phyloP scores from a whole-genome alignment of 1,284 basidiomycete genomes.

The Amylostereum areolatum region DNA sequence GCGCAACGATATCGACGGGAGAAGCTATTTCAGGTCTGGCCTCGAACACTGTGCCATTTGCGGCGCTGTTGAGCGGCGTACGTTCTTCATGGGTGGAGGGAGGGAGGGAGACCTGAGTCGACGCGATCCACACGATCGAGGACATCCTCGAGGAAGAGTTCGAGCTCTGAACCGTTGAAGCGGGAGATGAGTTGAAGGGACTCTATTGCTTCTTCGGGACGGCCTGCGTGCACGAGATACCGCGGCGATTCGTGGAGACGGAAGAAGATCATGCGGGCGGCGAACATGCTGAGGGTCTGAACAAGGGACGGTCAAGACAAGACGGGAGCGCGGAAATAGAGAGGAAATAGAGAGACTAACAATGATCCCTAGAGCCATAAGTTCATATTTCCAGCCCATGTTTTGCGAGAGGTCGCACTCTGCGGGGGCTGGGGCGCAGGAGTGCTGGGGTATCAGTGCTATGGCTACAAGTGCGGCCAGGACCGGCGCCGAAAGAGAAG shows the following conservation, averaged over 20 bases:
- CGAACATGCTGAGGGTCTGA: constrained; percentile 84
- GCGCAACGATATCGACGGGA: not conserved
- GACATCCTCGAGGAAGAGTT: constrained; percentile 69
- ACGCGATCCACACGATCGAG: not conserved
- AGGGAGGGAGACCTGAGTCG: not conserved
- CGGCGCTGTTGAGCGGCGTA: not conserved
- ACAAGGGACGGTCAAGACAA: constrained; percentile 3
- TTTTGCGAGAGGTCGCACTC: constrained; percentile 71
- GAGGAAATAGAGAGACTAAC: constrained; percentile 34
- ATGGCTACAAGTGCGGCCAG: constrained; percentile 77
- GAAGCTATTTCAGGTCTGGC: constrained; percentile 4
- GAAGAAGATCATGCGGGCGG: constrained; percentile 85
- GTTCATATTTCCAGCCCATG: constrained; percentile 82
- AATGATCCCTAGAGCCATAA: constrained; percentile 66
- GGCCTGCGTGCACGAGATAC: constrained; percentile 81
- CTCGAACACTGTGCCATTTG: constrained; percentile 12
- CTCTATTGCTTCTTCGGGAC: constrained; percentile 76
- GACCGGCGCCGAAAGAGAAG: constrained; percentile 90
- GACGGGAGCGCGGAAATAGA: not conserved
- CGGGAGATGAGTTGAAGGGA: constrained; percentile 77
- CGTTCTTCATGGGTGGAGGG: not conserved
- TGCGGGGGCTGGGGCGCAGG: constrained; percentile 48
- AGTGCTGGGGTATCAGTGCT: constrained; percentile 70
- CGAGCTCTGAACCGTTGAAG: constrained; percentile 73
- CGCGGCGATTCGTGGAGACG: constrained; percentile 90